Base-by-base conservation (phyloP, 768 basidiomycete species). In the Tylopilus subfusipes region DNA sequence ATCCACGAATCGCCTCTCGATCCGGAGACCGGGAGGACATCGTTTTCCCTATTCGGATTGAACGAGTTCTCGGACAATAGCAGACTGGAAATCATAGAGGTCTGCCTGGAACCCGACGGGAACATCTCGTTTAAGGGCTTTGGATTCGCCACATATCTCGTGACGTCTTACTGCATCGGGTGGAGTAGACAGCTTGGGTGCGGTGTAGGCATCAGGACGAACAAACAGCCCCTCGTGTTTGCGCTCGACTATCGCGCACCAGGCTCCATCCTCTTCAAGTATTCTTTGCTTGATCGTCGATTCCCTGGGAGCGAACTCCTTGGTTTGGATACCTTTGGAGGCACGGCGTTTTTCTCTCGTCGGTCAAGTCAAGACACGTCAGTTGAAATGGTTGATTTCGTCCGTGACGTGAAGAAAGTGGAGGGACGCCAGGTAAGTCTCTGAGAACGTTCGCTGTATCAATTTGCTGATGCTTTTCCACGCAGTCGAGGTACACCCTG, bases 31-130 rank as follows among this genome's bases (percentile, higher is more conserved):
- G 55, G 58, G 14, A 36, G 13, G 33, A 36, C 30, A 11, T 40
- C 45, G 10, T 52, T 52, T 13, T 14, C 47, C 21, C 14, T 59
- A 2, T 52, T 39, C 16, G 50, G 57, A 30, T 34, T 51, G 16
- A 53, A 44, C 18, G 16, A 6, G 0, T 24, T 44, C 4, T 10
- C 25, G 22, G 21, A 30, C 25, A 4, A 12, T 2, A 12, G 13
- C 11, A 24, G 13, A 7, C 34, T 58, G 2, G 36, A 48, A 11
- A 30, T 43, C 18, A 13, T 39, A 16, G 52, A 58, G 21, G 49
- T 55, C n/a, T 52, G 12, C 25, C 42, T 60, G 11, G 33, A 50
- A n/a, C 45, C 47, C 4, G 53, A 58, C 19, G 53, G 56, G 16
- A 33, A 29, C 5, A 30, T 58, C 34, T 55, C 47, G 5, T 33